Evolutionary conservation across 2,329 filamentous ascomycete species (phyloP).

Genomic region (Arthroderma sp.): DNA sequence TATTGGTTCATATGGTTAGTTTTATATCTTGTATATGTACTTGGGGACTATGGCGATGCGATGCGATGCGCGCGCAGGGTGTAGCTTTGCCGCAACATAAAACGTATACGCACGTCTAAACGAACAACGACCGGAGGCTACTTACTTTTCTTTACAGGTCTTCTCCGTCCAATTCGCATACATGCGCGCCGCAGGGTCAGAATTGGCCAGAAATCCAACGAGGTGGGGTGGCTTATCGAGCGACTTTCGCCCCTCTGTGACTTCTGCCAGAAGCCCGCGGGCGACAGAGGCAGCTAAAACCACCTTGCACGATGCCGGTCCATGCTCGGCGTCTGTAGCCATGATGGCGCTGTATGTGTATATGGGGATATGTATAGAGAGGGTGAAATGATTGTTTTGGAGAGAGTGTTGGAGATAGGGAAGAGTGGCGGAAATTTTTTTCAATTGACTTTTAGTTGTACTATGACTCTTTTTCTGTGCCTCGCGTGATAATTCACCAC

Average conservation of each 20-base stretch:
- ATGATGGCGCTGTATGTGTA: conserved; percentile 14
- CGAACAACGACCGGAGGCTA: conserved; percentile 8
- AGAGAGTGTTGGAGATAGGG: neutral
- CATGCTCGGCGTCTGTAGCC: conserved; percentile 22
- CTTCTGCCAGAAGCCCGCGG: conserved; percentile 66
- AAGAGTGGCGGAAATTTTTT: neutral
- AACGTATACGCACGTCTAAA: no score
- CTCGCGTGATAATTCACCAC: no score
- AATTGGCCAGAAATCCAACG: conserved; percentile 84
- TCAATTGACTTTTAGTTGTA: conserved; percentile 1
- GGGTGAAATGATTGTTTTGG: neutral
- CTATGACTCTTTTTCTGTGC: neutral
- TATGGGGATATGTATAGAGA: no score
- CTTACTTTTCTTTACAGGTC: conserved; percentile 92
- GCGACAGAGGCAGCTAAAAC: conserved; percentile 79
- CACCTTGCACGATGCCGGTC: conserved; percentile 64
- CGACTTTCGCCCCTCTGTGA: conserved; percentile 60
- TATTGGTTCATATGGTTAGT: neutral
- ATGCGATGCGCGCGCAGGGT: neutral
- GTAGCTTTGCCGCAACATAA: neutral
- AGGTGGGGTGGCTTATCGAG: conserved; percentile 64
- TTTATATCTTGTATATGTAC: neutral
- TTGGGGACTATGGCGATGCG: neutral
- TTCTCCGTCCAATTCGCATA: conserved; percentile 97
- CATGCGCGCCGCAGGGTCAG: conserved; percentile 77